Evolutionary conservation across 2,329 filamentous ascomycete genomes (phyloP), one percentile per base, ranked within the genome.

Genomic region (Colletotrichum sp.): DNA sequence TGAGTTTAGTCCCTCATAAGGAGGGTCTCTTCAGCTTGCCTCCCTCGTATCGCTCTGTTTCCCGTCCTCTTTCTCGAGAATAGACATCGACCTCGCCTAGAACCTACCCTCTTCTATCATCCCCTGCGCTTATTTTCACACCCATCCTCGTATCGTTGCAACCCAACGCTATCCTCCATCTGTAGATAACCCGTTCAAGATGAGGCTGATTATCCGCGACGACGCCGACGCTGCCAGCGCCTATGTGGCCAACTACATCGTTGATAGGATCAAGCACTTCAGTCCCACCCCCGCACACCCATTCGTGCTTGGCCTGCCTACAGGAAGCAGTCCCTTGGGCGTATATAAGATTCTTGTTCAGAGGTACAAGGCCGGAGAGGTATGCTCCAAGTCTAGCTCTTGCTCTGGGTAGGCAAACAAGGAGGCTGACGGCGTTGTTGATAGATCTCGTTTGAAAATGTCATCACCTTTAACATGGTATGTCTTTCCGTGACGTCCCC

Each of bases 381-480:
- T 90, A 83, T 75, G 85, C 77, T 3, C 9, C 12, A 52, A 22
- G 9, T 34, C 16, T n/a, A n/a, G 13, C 25, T 32, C 34, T 12
- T 34, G 44, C 19, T 44, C 16, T 19, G 9, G 57, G 9, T 19
- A 36, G 72, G 49, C 32, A 36, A 44, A 9, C 36, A 6, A 16
- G 22, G 22, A 29, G 22, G 63, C 76, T 68, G 29, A 73, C 67
- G 6, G 27, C 12, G 34, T 67, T 27, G 75, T 81, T 52, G 81
- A 79, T 83, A 95, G 82, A 93, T 98, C 81, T 96, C 95, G 2
- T 98, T 98, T 84, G 93, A 93, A 82, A 92, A 98, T 93, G 95
- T 98, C 81, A 91, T 97, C 82, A 98, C 95, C 30, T 98, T 98
- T 89, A 97, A 97, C 86, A 97, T 97, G 95, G 93, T 94, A 89